These are phyloP conservation scores for Talaromyces nanjingensis DNA, from an alignment of 495 filamentous ascomycete species.

Conservation along the genomic window DNA sequence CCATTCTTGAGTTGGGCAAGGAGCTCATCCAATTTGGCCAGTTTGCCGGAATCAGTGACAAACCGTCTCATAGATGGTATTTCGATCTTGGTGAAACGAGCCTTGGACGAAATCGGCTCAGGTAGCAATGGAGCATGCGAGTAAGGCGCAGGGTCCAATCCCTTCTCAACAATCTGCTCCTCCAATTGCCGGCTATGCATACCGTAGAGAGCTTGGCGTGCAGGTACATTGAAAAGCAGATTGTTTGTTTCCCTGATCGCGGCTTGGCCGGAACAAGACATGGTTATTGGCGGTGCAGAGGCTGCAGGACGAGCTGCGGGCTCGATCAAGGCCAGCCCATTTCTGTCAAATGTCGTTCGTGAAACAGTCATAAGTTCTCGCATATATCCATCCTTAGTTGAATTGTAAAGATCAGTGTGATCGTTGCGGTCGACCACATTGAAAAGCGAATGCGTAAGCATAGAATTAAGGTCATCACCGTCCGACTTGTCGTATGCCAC, in stretches of 20 bases:
- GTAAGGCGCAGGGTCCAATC: constrained; percentile 56
- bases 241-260: constrained; percentile 62
- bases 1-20: constrained; percentile 83
- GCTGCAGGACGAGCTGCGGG: constrained; percentile 67
- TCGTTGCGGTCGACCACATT: constrained; percentile 68
- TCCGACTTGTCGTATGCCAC: constrained; percentile 59
- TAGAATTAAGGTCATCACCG: constrained; percentile 29
- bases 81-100: constrained; percentile 79
- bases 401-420: constrained; percentile 56
- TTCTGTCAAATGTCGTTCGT: constrained; percentile 51
- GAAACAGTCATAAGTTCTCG: constrained; percentile 75
- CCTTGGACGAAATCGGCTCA: constrained; percentile 66
- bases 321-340: constrained; percentile 70
- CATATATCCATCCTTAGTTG: constrained; percentile 68
- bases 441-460: constrained; percentile 69
- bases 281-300: constrained; percentile 80
- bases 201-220: constrained; percentile 69
- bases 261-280: constrained; percentile 64
- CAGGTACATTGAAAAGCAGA: constrained; percentile 66
- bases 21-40: constrained; percentile 84
- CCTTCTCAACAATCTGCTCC: constrained; percentile 61
- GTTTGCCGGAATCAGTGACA: constrained; percentile 94
- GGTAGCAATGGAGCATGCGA: constrained; percentile 62
- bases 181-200: constrained; percentile 57
- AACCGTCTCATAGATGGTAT: constrained; percentile 99